Conservation (phyloP, 768 basidiomycete genomes). For the Glaciozyma martinii region DNA sequence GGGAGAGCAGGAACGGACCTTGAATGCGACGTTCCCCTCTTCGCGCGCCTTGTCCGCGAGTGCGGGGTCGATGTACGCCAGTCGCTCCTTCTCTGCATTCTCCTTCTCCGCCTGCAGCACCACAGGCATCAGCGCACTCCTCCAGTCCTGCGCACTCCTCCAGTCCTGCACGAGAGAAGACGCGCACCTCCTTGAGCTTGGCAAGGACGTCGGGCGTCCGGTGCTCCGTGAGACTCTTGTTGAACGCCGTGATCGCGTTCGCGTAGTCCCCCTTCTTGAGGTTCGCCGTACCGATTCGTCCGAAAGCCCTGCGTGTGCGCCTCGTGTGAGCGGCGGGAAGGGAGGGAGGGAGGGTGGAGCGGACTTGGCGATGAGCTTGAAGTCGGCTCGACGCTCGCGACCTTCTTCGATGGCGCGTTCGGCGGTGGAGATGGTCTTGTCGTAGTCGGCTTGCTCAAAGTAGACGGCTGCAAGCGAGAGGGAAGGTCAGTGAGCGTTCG, state of each 20-base stretch:
- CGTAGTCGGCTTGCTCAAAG: slow-evolving; percentile 86
- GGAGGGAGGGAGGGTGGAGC: slow-evolving; percentile 9
- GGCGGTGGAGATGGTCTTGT: slow-evolving; percentile 80
- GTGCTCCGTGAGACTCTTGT: slow-evolving; percentile 91
- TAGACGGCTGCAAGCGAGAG: slow-evolving; percentile 57
- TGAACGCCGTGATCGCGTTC: slow-evolving; percentile 78
- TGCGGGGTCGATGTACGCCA: slow-evolving; percentile 79
- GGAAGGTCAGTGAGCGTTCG: not conserved
- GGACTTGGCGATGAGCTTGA: slow-evolving; percentile 80
- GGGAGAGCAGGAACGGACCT: slow-evolving; percentile 42
- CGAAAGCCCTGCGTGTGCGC: slow-evolving; percentile 54
- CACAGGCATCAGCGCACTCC: not conserved
- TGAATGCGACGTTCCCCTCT: slow-evolving; percentile 87
- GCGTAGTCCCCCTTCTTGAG: slow-evolving; percentile 64
- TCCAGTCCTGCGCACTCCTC: not conserved
- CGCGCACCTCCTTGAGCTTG: slow-evolving; percentile 60
- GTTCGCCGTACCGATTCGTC: slow-evolving; percentile 78
- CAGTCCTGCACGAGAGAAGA: not conserved
- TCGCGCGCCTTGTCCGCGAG: slow-evolving; percentile 74
- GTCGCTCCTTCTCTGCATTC: slow-evolving; percentile 65
- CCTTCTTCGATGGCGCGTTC: slow-evolving; percentile 97
- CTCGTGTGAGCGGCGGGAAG: not conserved
- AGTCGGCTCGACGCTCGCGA: slow-evolving; percentile 80
- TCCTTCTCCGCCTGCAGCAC: slow-evolving; percentile 54
- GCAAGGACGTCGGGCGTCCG: slow-evolving; percentile 84